Conservation (phyloP, 257 asterid species). For the Paulownia fortunei region DNA sequence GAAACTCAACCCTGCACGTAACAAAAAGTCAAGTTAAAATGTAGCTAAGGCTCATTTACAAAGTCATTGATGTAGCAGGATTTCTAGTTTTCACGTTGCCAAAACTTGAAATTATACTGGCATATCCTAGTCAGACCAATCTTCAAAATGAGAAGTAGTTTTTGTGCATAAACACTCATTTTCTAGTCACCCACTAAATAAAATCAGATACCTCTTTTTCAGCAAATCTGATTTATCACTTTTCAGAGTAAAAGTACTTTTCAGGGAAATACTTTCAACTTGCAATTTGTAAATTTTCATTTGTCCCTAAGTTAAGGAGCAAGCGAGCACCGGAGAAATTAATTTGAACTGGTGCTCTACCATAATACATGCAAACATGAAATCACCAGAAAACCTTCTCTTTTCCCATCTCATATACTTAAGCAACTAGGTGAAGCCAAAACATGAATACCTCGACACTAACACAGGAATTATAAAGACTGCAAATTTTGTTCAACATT, state of each 20-base stretch:
- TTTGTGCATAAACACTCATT: not conserved
- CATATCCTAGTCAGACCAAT: not conserved
- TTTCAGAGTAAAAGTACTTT: not conserved
- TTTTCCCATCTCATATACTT: not conserved
- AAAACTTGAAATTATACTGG: not conserved
- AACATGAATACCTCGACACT: not conserved
- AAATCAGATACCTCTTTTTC: constrained; percentile 1
- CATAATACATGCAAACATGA: not conserved
- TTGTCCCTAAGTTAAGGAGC: not conserved
- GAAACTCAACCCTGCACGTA: too few relatives aligned
- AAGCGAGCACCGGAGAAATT: constrained; percentile 4
- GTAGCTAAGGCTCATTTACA: constrained; percentile 7
- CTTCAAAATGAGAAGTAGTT: constrained; percentile 21
- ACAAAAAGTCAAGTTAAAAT: constrained; percentile 8
- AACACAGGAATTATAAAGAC: not conserved
- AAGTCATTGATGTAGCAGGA: constrained; percentile 11
- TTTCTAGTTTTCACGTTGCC: not conserved
- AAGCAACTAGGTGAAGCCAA: not conserved
- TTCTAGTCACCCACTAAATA: constrained; percentile 17
- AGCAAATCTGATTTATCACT: not conserved
- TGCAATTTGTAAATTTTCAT: not conserved
- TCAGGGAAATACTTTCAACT: not conserved
- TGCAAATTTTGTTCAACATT: not conserved
- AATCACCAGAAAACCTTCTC: not conserved
- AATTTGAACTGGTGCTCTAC: not conserved